Base-by-base conservation (phyloP, 2,329 filamentous ascomycete species). In the Huntiella decipiens region DNA sequence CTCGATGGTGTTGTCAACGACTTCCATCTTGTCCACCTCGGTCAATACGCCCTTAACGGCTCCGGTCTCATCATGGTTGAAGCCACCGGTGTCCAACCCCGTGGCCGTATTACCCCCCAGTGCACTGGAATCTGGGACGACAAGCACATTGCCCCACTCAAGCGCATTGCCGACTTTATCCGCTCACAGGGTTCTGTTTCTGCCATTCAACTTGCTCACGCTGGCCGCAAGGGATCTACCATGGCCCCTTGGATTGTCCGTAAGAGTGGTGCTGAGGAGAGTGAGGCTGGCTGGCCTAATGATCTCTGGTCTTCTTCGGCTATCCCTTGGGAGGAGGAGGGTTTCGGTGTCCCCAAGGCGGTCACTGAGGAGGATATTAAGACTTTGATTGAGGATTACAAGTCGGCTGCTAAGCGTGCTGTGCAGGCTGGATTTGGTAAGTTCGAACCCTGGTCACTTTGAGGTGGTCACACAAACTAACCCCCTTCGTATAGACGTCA, bases 111-210 rank as follows among this genome's bases (percentile, higher is more conserved):
- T 64, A 81, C 82, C 1, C 84, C 85, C 1, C 69, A 87, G 58
- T 82, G 88, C 58, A 63, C 66, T 11, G 85, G 87, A 1, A 63
- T 95, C 5, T 95, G 86, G 87, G 69, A 80, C 51, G 87, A 94
- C 59, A 75, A 71, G 33, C 87, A 95, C 60, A 79, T 87, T 50
- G 78, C 71, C 52, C 77, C 78, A 0, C 63, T 92, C 48, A 72
- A 70, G 57, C 71, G 73, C 49, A 71, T 88, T 39, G 74, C 78
- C 33, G 82, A 92, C 51, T 92, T 86, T 51, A 74, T 80, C 2
- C 85, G 92, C 63, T 75, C 72, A 19, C 86, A 93, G 61, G 71
- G 70, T 56, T 78, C 85, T 56, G 75, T 81, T 52, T 75, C 83
- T 44, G 84, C 73, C 44, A 78, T 93, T 51, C 86, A 94, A 64